Base-by-base conservation (phyloP, 352 stramenopile species). In the Phytophthora pinifolia region DNA sequence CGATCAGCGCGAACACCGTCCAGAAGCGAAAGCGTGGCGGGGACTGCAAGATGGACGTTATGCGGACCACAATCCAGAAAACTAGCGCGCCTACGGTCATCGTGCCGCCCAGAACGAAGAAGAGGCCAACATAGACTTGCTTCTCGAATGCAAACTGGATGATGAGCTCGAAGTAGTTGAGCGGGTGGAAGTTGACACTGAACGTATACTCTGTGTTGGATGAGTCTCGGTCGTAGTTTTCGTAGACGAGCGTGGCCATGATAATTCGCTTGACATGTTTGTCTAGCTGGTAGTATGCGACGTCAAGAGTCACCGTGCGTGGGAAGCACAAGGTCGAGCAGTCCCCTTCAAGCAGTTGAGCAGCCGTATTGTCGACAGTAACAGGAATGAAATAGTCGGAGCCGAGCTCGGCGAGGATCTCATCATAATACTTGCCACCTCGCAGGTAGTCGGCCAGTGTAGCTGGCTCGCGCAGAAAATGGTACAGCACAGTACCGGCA, bases 61-160 rank as follows among this genome's bases (percentile, higher is more conserved):
- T 29, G 17, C 94, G 80, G 18, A 97, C 79, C 25, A 98, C 70
- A 6, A 90, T 36, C 92, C 92, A 98, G 54, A 96, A 97, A 1
- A 96, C 44, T 14, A 94, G 78, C 12, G 83, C 79, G 9, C 88
- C 74, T 3, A 74, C 57, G 0, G 97, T 78, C 52, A 97, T 94
- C 38, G 89, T 69, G 34, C 85, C 43, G 12, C 97, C 96, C 18
- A 99, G 83, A 8, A 96, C 80, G 44, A 91, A 75, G 59, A 99
- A 99, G 9, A 99, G 72, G 1, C 94, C 66, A 22, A 98, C 76
- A 45, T 97, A 99, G 8, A 99, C 89, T 42, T 89, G 73, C 15
- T 77, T 76, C 51, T 96, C 86, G 54, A 98, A 99, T 0, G 94
- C 94, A 69, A 99, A 99, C 61, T 97, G 89, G 22, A 98, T 96